These are phyloP conservation scores for Oldenlandia corymbosa DNA, from an alignment of 257 asterid genomes.

Conservation along the genomic window DNA sequence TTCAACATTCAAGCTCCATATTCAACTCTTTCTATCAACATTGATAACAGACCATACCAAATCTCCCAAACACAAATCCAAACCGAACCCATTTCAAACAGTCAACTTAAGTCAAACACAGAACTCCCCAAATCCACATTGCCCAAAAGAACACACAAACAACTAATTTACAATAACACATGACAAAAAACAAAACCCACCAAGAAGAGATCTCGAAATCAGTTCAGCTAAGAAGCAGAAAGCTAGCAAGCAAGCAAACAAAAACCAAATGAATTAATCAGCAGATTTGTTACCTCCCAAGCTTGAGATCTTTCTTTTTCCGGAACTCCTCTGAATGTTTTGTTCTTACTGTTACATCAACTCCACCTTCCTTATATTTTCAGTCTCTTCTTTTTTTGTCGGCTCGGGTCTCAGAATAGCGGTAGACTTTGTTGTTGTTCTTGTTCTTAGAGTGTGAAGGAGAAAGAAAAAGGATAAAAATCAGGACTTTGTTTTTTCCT, in stretches of 20 bases:
- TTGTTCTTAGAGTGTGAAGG: background rate
- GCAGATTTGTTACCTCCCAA: slow-evolving; percentile 5
- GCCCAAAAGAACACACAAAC: background rate
- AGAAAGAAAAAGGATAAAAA: slow-evolving; percentile 3
- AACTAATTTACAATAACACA: background rate
- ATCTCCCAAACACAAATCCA: background rate
- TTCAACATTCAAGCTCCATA: background rate
- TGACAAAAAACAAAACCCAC: slow-evolving; percentile 5
- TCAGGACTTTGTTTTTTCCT: slow-evolving; percentile 31
- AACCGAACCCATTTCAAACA: background rate
- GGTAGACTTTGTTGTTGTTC: slow-evolving; percentile 16
- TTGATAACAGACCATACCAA: background rate
- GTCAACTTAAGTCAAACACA: background rate
- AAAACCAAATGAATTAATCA: background rate
- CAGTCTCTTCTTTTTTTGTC: background rate
- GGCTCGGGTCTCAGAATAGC: slow-evolving; percentile 5
- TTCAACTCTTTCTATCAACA: background rate
- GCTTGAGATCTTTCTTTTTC: slow-evolving; percentile 24
- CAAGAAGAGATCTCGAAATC: slow-evolving; percentile 4
- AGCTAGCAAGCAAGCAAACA: no score
- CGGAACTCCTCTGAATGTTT: slow-evolving; percentile 17
- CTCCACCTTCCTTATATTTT: slow-evolving; percentile 16
- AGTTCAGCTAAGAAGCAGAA: background rate
- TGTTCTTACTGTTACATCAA: slow-evolving; percentile 1
- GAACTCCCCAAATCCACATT: background rate